Evolutionary conservation across 176 grass and related monocot genomes (phyloP).

Genomic region (Bromus sterilis): DNA sequence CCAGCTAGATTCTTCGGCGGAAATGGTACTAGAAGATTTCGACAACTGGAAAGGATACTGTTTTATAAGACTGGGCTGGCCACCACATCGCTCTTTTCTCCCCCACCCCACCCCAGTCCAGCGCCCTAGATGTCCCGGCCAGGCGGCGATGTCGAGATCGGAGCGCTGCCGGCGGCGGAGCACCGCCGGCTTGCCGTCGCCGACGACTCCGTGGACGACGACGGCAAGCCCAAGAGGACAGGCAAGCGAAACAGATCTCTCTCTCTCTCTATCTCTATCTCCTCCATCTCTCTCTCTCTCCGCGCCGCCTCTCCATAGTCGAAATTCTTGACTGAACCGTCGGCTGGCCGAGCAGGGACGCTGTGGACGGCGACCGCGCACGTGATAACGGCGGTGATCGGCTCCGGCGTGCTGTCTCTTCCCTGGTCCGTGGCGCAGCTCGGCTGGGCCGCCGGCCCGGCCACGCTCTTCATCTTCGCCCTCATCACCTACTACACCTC

Average conservation of each 20-base stretch:
- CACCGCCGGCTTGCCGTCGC: background rate
- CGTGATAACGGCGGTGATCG: conserved; percentile 64
- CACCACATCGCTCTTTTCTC: too few relatives aligned
- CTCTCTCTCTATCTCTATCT: background rate
- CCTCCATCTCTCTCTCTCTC: too few relatives aligned
- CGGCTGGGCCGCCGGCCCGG: conserved; percentile 46
- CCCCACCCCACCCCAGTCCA: too few relatives aligned
- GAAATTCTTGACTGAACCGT: background rate
- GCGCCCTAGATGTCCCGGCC: background rate
- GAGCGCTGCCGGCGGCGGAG: background rate
- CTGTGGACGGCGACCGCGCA: conserved; percentile 57
- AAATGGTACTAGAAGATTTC: too few relatives aligned
- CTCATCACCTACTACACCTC: conserved; percentile 59
- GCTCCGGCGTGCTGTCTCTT: conserved; percentile 57
- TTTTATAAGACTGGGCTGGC: too few relatives aligned
- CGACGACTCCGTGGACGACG: background rate
- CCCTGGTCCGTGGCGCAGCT: conserved; percentile 62
- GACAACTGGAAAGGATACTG: too few relatives aligned
- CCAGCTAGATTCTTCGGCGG: too few relatives aligned
- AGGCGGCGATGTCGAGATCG: background rate
- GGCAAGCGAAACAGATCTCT: background rate
- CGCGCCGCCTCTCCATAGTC: too few relatives aligned
- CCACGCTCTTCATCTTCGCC: conserved; percentile 36
- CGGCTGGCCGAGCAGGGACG: conserved; percentile 13
- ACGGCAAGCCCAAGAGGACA: conserved; percentile 12